Base-by-base conservation (phyloP, 495 filamentous ascomycete species). In the Lophiostoma macrostomum region DNA sequence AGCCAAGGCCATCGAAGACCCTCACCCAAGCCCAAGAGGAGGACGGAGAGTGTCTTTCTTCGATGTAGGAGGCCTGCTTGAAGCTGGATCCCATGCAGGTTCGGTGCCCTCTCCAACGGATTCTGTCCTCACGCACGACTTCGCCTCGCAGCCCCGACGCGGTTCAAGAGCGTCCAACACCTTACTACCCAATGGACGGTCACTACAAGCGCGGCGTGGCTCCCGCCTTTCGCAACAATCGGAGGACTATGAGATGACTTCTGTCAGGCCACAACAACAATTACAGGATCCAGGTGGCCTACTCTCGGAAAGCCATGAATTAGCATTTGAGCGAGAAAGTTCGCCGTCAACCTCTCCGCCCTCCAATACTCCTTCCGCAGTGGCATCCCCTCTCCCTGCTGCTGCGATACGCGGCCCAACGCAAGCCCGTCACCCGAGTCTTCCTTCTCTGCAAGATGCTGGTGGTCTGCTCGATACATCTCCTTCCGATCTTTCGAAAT, bases 121-220 rank as follows among this genome's bases (percentile, higher is more conserved):
- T 18, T 67, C 66, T 16, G 77, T 51, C 1, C 73, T 50, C 11
- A 42, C 61, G 52, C 70, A 75, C 25, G 69, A 75, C 54, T 79
- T 71, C 31, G 64, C 61, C 12, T 3, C 44, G 25, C 50, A 51
- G 23, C 43, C 63, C 4, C 58, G 68, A 27, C 31, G 61, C 30
- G 63, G 66, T 14, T 67, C 64, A 12, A 55, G 56, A 32, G 56
- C 62, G 10, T 53, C 67, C 5, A 45, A 64, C 8, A 36, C 53
- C 3, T 16, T 63, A 3, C 42, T 32, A 0, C 25, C 64, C 3
- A 58, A 52, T 31, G 45, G 31, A 31, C 41, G 50, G 42, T 18
- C 48, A 24, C 45, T 45, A 22, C 24, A 45, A 3, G 24, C 50
- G 4, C 60, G 49, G 11, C 60, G 49, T 4, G 27, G 43, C 8